Evolutionary conservation across 805 yeast species (phyloP).

Genomic region (Starmera pachycereana): DNA sequence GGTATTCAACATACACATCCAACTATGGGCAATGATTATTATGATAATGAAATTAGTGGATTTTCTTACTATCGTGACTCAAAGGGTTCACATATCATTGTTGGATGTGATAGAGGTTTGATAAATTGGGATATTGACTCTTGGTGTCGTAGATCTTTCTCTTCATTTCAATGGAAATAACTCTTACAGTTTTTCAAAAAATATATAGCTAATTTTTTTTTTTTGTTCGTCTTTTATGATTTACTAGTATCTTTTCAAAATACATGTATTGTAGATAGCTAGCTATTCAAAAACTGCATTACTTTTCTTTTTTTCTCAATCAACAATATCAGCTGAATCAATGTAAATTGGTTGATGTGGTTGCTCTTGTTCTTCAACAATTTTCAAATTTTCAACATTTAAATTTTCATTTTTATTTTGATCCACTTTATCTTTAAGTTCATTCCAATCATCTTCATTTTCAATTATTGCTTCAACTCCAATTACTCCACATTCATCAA

Average conservation of each 20-base stretch:
- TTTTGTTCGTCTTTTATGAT: background rate
- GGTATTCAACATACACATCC: no score
- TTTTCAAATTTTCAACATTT: slow-evolving; percentile 9
- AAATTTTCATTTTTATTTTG: slow-evolving; percentile 4
- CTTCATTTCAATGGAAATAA: slow-evolving; percentile 34
- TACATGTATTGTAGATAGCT: background rate
- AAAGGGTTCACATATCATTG: slow-evolving; percentile 41
- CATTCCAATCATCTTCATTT: slow-evolving; percentile 58
- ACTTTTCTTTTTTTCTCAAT: slow-evolving; percentile 12
- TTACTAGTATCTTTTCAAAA: background rate
- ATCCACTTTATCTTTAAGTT: slow-evolving; percentile 34
- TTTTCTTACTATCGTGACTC: slow-evolving; percentile 44
- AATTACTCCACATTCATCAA: slow-evolving; percentile 75
- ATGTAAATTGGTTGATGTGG: background rate
- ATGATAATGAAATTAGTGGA: slow-evolving; percentile 48
- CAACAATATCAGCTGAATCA: slow-evolving; percentile 30
- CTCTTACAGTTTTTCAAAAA: background rate
- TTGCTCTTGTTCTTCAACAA: slow-evolving; percentile 9
- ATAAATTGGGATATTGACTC: slow-evolving; percentile 61
- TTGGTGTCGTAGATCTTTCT: slow-evolving; percentile 51
- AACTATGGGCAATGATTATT: slow-evolving; percentile 10
- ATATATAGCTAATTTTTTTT: background rate
- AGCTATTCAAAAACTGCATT: background rate
- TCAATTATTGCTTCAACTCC: slow-evolving; percentile 72
- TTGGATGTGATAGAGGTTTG: slow-evolving; percentile 61